A percentile compares a stretch with the other conserved stretches of the same genome.
phyloP scores from a whole-genome alignment of 1,284 basidiomycete genomes.

The Somion occarium region DNA sequence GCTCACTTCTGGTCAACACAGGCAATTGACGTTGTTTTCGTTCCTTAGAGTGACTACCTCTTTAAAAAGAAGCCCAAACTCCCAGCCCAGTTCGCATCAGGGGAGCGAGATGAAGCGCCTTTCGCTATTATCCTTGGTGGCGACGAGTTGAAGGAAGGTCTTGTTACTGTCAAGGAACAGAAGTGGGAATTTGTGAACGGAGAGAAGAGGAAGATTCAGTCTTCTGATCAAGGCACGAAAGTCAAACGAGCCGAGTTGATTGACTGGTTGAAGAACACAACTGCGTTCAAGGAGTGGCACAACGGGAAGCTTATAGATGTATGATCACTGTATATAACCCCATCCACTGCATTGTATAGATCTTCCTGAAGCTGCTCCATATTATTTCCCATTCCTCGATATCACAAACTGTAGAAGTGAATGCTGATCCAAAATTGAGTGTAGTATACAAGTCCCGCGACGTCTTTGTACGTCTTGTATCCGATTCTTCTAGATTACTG shows the following conservation, averaged over 20 bases:
- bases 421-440: background rate
- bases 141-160: constrained; percentile 79
- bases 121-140: constrained; percentile 90
- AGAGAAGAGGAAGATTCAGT: constrained; percentile 68
- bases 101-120: constrained; percentile 90
- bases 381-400: too few relatives aligned
- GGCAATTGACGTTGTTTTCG: too few relatives aligned
- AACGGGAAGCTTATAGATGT: constrained; percentile 31
- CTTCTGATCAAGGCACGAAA: constrained; percentile 58
- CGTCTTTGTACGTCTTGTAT: too few relatives aligned
- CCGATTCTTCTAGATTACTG: too few relatives aligned
- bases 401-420: background rate
- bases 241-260: constrained; percentile 69
- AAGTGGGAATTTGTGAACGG: constrained; percentile 74
- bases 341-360: background rate
- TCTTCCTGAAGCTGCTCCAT: background rate
- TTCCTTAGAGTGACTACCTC: constrained; percentile 89
- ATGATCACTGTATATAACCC: background rate
- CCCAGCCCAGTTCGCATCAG: constrained; percentile 80
- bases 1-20: background rate
- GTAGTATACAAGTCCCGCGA: too few relatives aligned
- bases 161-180: constrained; percentile 92
- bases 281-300: constrained; percentile 43
- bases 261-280: constrained; percentile 58
- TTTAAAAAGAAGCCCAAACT: constrained; percentile 93